Evolutionary conservation across 1,284 basidiomycete genomes (phyloP), one percentile per base, ranked within the genome.

Genomic region (Boletellus deceptivus): DNA sequence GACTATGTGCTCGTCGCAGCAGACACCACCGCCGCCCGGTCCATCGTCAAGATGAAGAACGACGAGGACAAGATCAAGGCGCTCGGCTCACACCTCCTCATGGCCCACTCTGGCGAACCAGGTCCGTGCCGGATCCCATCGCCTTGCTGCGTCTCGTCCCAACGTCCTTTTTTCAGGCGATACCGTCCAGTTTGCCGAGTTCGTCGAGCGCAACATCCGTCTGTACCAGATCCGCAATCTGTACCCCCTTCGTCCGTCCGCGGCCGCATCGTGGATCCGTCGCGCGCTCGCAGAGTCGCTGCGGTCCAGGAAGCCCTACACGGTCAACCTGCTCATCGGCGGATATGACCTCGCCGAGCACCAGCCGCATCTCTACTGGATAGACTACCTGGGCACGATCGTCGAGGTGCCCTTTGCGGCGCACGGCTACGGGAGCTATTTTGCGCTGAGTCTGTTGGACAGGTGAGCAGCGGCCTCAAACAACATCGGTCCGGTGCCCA

Each of bases 61-160:
- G 93, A 98, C 73, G 91, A 94, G 75, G 96, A 99, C 80, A 98
- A 99, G 78, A 94, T 96, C 75, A 95, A 94, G 73, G 79, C 82
- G 31, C 79, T 99, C 34, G 88, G 91, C 58, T 86, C 94, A 36
- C 92, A 98, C 70, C 78, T 99, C 17, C 83, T 97, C 64, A 97
- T 99, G 93, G 86, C 94, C 0, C 95, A 89, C 72, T 91, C 91
- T 60, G 95, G 95, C 57, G 93, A 98, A 71, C 90, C 93, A 70
- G 91, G 92, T 89, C 48, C 48, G 81, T 71, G n/a, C 34, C 29
- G 16, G 35, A 16, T 41, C 31, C 29, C 17, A 33, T 44, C 42
- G 39, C 47, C 33, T 42, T 42, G 20, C 13, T 46, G 11, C 29
- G 10, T 11, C 29, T 11, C 29, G 4, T 11, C 4, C 33, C 24